phyloP scores from a whole-genome alignment of 805 yeast species.

The Yarrowia sp. region DNA sequence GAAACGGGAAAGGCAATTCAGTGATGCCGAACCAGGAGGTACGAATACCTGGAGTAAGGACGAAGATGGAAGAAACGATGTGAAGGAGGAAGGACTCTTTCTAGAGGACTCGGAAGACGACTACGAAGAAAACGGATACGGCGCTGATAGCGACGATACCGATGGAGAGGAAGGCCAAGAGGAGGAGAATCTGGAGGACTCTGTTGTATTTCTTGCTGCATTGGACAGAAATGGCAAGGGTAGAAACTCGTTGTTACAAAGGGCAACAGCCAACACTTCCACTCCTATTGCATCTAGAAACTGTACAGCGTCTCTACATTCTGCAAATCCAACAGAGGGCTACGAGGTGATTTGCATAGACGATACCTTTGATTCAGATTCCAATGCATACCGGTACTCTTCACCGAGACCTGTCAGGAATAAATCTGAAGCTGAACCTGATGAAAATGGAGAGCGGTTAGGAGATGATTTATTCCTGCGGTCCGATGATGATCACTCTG shows the following conservation, averaged over 20 bases:
- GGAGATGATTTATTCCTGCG: too few species aligned
- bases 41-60: neutral
- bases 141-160: neutral
- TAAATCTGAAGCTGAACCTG: neutral
- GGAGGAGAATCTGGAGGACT: neutral
- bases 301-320: neutral
- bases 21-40: neutral
- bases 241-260: neutral
- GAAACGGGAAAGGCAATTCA: neutral
- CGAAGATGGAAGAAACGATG: too few species aligned
- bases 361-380: neutral
- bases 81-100: neutral
- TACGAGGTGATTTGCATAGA: neutral
- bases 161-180: neutral
- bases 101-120: too few species aligned
- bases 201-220: too few species aligned
- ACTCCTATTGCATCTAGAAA: neutral
- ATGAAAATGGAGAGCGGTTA: too few species aligned
- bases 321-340: neutral
- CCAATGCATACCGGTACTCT: neutral
- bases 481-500: neutral
- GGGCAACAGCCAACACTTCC: neutral
- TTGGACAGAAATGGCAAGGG: too few species aligned
- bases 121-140: neutral
- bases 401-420: neutral